A percentile compares a stretch with the other conserved stretches of the same genome.
Conservation (phyloP, 176 grass and related monocot species). For the Cenchrus americanus region DNA sequence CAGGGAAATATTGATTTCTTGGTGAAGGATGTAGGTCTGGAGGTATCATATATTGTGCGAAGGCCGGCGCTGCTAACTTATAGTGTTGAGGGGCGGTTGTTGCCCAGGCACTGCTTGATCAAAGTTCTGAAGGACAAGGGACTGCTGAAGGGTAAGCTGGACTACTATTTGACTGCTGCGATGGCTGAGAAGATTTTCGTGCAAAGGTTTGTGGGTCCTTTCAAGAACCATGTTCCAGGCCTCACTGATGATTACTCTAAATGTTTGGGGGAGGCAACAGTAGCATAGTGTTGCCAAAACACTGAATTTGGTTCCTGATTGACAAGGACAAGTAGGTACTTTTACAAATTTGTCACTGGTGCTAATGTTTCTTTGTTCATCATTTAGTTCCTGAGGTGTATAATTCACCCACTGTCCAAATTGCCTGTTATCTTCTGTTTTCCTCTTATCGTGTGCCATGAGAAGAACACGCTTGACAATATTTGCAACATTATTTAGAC, state of each 20-base stretch:
- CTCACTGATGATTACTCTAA: conserved; percentile 11
- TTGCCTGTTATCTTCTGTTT: neutral
- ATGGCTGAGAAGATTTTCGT: conserved; percentile 47
- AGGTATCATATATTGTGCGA: conserved; percentile 28
- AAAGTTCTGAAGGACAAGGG: conserved; percentile 38
- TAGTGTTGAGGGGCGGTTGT: conserved; percentile 54
- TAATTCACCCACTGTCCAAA: neutral
- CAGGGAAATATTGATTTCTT: conserved; percentile 1
- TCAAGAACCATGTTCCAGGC: conserved; percentile 33
- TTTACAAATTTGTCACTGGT: neutral
- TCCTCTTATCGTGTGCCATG: neutral
- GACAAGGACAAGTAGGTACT: neutral
- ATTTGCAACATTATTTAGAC: too few relatives aligned
- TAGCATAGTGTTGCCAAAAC: neutral
- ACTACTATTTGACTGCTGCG: neutral
- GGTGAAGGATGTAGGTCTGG: conserved; percentile 34
- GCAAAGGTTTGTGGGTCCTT: conserved; percentile 39
- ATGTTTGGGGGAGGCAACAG: neutral
- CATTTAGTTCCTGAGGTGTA: neutral
- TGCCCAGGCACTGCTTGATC: conserved; percentile 50
- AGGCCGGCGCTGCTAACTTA: conserved; percentile 43
- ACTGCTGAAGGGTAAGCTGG: conserved; percentile 18
- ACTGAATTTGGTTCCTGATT: neutral
- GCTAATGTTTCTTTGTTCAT: neutral
- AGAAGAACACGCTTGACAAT: neutral